A percentile compares a stretch with the other conserved stretches of the same genome.
These are phyloP conservation scores for Carex parvula DNA, from an alignment of 176 grass and related monocot species.

Conservation along the genomic window DNA sequence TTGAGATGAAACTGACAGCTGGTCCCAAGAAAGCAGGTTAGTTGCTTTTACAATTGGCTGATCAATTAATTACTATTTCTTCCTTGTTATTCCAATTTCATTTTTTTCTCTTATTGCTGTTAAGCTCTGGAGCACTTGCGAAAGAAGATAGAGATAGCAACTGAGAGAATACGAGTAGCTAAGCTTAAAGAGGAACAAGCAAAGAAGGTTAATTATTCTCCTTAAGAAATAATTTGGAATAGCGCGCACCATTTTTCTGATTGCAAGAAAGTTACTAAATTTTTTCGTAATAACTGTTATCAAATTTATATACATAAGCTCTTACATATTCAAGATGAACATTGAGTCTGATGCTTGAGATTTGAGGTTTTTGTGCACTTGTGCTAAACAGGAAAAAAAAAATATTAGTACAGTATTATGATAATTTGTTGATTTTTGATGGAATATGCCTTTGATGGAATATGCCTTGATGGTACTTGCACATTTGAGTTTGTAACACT, in stretches of 20 bases:
- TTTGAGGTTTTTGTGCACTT: neutral
- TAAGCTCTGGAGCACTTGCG: conserved; percentile 81
- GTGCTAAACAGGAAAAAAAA: neutral
- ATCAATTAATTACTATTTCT: conserved; percentile 26
- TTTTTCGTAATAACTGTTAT: neutral
- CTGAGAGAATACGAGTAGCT: conserved; percentile 75
- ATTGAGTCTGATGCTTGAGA: neutral
- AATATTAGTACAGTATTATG: neutral
- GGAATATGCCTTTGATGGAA: neutral
- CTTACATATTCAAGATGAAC: neutral
- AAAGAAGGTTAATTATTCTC: conserved; percentile 56
- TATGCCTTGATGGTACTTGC: conserved; percentile 3
- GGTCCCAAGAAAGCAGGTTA: conserved; percentile 96
- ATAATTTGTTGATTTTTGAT: neutral
- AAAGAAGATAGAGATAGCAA: conserved; percentile 85
- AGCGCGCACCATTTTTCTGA: too few relatives aligned
- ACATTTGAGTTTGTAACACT: neutral
- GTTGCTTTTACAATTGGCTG: conserved; percentile 10
- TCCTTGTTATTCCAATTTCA: conserved; percentile 9
- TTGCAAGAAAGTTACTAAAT: neutral
- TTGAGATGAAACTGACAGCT: conserved; percentile 91
- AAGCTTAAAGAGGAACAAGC: conserved; percentile 77
- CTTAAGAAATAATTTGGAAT: too few relatives aligned
- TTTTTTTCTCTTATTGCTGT: neutral
- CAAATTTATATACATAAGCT: neutral